Conservation (phyloP, 169 alveolate genomes). For the Cyclospora cayetanensis region DNA sequence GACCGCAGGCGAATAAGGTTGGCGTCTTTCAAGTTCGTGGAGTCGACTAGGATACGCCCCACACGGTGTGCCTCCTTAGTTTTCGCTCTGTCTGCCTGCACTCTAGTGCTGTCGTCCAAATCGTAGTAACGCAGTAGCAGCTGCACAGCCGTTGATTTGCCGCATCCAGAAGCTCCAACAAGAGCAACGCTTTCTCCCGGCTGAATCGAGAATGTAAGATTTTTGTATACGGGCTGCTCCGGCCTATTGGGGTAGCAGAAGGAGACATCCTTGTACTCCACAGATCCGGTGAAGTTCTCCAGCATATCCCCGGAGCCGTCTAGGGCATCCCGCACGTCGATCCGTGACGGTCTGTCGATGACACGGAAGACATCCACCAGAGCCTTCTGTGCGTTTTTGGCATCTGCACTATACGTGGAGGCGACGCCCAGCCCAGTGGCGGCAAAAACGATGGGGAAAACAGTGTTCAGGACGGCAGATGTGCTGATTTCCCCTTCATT, state of each 20-base stretch:
- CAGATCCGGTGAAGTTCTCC: neutral
- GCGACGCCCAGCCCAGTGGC: constrained; percentile 4
- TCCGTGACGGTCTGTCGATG: neutral
- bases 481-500: neutral
- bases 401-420: neutral
- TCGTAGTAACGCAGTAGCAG: constrained; percentile 65
- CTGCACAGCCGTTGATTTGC: constrained; percentile 89
- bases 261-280: neutral
- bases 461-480: neutral
- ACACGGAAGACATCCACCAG: neutral
- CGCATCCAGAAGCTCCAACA: constrained; percentile 93
- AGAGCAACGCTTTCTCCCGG: constrained; percentile 86
- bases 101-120: neutral
- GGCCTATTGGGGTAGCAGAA: neutral
- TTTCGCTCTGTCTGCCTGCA: neutral
- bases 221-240: constrained; percentile 12
- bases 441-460: constrained; percentile 5
- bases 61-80: neutral
- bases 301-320: neutral
- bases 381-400: neutral
- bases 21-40: neutral
- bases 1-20: neutral
- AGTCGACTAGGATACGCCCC: neutral
- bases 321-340: neutral
- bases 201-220: constrained; percentile 75